These are phyloP conservation scores for Symbiodinium natans DNA, from an alignment of 73 alveolate genomes.

Conservation along the genomic window DNA sequence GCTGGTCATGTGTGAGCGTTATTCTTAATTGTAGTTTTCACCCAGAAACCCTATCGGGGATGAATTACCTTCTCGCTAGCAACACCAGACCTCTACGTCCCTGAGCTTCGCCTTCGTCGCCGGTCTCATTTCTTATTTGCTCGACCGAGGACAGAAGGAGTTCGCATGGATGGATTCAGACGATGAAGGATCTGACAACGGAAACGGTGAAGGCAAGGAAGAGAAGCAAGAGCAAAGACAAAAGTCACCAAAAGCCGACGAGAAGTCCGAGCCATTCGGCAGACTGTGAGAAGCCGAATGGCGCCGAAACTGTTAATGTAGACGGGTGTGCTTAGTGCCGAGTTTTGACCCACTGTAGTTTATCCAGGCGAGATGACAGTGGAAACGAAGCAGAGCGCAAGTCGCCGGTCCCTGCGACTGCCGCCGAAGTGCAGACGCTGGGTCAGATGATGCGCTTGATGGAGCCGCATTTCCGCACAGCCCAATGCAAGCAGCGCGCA, in stretches of 20 bases:
- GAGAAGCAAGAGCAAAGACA: background rate
- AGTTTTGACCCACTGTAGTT: background rate
- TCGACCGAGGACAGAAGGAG: slow-evolving; percentile 55
- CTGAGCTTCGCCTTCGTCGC: too few species aligned
- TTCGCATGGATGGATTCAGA: slow-evolving; percentile 93
- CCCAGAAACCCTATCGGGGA: too few species aligned
- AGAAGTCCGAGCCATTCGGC: background rate
- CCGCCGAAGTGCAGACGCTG: slow-evolving; percentile 62
- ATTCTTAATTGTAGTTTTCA: too few species aligned
- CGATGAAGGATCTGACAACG: slow-evolving; percentile 49
- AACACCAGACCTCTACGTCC: too few species aligned
- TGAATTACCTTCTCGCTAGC: too few species aligned
- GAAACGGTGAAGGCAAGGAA: background rate
- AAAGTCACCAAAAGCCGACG: background rate
- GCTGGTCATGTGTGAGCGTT: too few species aligned
- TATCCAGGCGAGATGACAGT: background rate
- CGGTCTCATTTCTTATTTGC: too few species aligned
- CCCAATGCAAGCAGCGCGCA: background rate
- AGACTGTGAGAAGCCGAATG: too few species aligned
- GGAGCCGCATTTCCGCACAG: slow-evolving; percentile 16
- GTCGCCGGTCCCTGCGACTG: slow-evolving; percentile 7
- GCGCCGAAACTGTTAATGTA: too few species aligned
- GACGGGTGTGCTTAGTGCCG: too few species aligned
- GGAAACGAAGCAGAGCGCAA: background rate
- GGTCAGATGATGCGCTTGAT: slow-evolving; percentile 69